Evolutionary conservation across 768 basidiomycete genomes (phyloP).

Genomic region (Coprinellus aureogranulatus): DNA sequence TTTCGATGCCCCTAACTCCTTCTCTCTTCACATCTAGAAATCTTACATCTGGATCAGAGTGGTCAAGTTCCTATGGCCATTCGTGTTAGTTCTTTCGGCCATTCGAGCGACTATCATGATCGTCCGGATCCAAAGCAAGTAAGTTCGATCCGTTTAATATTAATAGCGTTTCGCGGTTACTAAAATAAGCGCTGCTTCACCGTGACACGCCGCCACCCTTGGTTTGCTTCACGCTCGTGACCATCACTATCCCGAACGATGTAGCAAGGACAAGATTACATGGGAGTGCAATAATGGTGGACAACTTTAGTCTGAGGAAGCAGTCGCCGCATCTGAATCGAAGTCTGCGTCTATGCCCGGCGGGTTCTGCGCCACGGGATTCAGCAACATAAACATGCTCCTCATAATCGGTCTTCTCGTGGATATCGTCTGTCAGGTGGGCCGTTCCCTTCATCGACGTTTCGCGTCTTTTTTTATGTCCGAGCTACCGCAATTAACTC

Average conservation of each 20-base stretch:
- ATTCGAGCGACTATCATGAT: slow-evolving; percentile 72
- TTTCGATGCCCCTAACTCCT: slow-evolving; percentile 15
- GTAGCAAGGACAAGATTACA: slow-evolving; percentile 61
- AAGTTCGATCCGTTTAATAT: slow-evolving; percentile 29
- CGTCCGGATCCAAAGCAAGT: slow-evolving; percentile 69
- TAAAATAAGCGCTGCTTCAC: no score
- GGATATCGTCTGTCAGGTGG: slow-evolving; percentile 68
- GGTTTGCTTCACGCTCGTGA: no score
- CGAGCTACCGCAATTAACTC: slow-evolving; percentile 19
- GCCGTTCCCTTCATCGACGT: slow-evolving; percentile 18
- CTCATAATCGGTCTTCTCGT: slow-evolving; percentile 63
- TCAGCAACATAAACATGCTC: slow-evolving; percentile 57
- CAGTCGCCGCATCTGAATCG: slow-evolving; percentile 35
- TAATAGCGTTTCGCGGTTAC: background rate
- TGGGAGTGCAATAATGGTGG: slow-evolving; percentile 78
- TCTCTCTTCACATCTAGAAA: slow-evolving; percentile 42
- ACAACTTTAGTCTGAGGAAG: slow-evolving; percentile 53
- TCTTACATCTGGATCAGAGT: slow-evolving; percentile 69
- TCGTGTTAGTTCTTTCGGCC: slow-evolving; percentile 61
- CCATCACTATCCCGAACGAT: background rate
- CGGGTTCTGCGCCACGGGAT: slow-evolving; percentile 59
- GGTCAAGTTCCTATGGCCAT: slow-evolving; percentile 67
- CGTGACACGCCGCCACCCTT: no score
- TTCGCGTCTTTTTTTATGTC: slow-evolving; percentile 17
- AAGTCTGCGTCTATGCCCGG: slow-evolving; percentile 54